Evolutionary conservation across 768 basidiomycete species (phyloP).

Genomic region (Podaxis sp.): DNA sequence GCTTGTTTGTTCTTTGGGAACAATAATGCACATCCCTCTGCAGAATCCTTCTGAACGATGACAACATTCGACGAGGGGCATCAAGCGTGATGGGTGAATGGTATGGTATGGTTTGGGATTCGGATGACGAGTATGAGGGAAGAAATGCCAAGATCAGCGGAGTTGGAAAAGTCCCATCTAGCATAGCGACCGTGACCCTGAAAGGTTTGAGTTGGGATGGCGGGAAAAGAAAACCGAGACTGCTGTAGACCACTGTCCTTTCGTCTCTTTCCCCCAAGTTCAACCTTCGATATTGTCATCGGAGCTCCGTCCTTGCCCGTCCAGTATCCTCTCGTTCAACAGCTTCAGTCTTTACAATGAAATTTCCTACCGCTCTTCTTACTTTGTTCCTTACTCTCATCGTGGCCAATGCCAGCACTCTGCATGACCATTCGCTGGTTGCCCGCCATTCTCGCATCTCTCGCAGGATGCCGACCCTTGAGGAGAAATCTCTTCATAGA

Average conservation of each 20-base stretch:
- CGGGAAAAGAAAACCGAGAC: neutral
- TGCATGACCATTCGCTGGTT: constrained; percentile 24
- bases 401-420: constrained; percentile 27
- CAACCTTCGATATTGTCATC: neutral
- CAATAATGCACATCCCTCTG: too few species aligned
- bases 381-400: constrained; percentile 32
- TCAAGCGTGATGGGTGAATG: too few species aligned
- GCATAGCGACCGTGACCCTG: constrained; percentile 5
- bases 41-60: too few species aligned
- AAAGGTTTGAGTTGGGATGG: neutral
- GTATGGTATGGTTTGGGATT: neutral
- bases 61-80: too few species aligned
- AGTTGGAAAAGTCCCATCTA: constrained; percentile 1
- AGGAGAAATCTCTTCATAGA: constrained; percentile 17
- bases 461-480: neutral
- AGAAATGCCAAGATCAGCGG: neutral
- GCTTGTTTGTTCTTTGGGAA: too few species aligned
- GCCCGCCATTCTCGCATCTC: constrained; percentile 28
- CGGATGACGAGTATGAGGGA: neutral
- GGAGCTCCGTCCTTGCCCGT: neutral
- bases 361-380: constrained; percentile 33
- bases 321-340: constrained; percentile 13
- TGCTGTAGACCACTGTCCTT: constrained; percentile 1
- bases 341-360: constrained; percentile 32
- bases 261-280: constrained; percentile 10